A percentile compares a stretch with the other conserved stretches of the same genome.
phyloP scores from a whole-genome alignment of 1,139 yeast species.

The Yamadazyma membranifaciens region DNA sequence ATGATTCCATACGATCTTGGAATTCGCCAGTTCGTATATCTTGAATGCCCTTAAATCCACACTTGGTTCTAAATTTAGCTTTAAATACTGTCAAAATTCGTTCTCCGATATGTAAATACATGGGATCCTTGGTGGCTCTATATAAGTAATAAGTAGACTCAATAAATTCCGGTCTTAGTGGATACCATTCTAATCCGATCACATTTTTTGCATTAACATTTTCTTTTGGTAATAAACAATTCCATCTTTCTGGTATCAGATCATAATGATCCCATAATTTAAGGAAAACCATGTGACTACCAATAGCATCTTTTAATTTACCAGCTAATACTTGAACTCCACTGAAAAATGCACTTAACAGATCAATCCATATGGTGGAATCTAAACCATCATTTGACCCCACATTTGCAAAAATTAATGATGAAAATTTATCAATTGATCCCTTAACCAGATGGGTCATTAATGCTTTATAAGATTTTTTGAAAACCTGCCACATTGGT shows the following conservation, averaged over 20 bases:
- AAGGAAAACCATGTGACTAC: constrained; percentile 60
- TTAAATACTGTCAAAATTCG: constrained; percentile 56
- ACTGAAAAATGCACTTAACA: constrained; percentile 85
- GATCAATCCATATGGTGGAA: constrained; percentile 73
- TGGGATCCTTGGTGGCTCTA: constrained; percentile 83
- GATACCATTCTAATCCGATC: constrained; percentile 81
- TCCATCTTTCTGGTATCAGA: constrained; percentile 89
- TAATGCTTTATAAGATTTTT: constrained; percentile 58
- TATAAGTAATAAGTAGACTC: constrained; percentile 86
- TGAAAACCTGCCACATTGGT: constrained; percentile 59
- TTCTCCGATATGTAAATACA: constrained; percentile 74
- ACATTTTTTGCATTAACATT: constrained; percentile 21
- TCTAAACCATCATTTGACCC: constrained; percentile 51
- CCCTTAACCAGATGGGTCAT: constrained; percentile 41
- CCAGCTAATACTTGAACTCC: constrained; percentile 83
- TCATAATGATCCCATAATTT: constrained; percentile 82
- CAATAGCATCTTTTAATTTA: constrained; percentile 62
- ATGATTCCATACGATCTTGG: constrained; percentile 88
- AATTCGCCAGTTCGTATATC: constrained; percentile 60
- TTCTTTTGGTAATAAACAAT: constrained; percentile 24
- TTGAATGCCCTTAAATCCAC: constrained; percentile 83
- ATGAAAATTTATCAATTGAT: constrained; percentile 38
- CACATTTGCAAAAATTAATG: constrained; percentile 63
- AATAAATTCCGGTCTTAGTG: constrained; percentile 85
- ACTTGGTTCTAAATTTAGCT: constrained; percentile 50